Conservation (phyloP, 208 protist species). For the Herpetomonas muscarum region DNA sequence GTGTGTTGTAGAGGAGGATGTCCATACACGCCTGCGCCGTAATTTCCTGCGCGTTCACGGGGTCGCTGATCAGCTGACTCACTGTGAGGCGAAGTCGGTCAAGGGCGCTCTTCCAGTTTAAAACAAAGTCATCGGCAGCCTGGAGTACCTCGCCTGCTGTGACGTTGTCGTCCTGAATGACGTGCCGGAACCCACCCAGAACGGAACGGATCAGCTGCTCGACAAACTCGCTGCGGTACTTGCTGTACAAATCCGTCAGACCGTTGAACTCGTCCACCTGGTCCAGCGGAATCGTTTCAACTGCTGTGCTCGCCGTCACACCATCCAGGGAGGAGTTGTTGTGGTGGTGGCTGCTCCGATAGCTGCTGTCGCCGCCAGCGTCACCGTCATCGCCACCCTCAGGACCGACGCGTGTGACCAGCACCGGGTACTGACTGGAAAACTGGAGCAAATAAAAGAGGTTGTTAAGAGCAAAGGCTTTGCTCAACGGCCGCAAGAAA, state of each 20-base stretch:
- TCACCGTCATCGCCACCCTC: slow-evolving; percentile 15
- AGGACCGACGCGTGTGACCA: neutral
- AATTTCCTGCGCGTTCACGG: slow-evolving; percentile 41
- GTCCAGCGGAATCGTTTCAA: slow-evolving; percentile 7
- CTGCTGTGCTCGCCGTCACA: no score
- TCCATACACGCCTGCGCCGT: slow-evolving; percentile 80
- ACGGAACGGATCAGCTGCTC: slow-evolving; percentile 30
- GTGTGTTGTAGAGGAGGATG: slow-evolving; percentile 69
- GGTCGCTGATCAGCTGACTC: slow-evolving; percentile 30
- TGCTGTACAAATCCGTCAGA: slow-evolving; percentile 34
- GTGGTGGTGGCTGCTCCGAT: no score
- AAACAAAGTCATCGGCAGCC: slow-evolving; percentile 51
- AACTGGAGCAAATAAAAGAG: slow-evolving; percentile 22
- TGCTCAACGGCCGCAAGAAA: slow-evolving; percentile 9
- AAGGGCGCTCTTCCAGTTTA: slow-evolving; percentile 49
- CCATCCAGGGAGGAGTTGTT: no score
- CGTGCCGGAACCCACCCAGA: slow-evolving; percentile 36
- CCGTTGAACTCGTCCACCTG: slow-evolving; percentile 31
- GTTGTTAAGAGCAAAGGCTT: slow-evolving; percentile 54
- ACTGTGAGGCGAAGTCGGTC: slow-evolving; percentile 36
- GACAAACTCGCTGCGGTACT: slow-evolving; percentile 31
- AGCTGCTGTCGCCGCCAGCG: no score
- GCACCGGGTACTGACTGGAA: slow-evolving; percentile 9
- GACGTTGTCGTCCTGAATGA: slow-evolving; percentile 27
- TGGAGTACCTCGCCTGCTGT: slow-evolving; percentile 28